Evolutionary conservation across 768 basidiomycete species (phyloP).

Genomic region (Brasilioporus rufonigricans): DNA sequence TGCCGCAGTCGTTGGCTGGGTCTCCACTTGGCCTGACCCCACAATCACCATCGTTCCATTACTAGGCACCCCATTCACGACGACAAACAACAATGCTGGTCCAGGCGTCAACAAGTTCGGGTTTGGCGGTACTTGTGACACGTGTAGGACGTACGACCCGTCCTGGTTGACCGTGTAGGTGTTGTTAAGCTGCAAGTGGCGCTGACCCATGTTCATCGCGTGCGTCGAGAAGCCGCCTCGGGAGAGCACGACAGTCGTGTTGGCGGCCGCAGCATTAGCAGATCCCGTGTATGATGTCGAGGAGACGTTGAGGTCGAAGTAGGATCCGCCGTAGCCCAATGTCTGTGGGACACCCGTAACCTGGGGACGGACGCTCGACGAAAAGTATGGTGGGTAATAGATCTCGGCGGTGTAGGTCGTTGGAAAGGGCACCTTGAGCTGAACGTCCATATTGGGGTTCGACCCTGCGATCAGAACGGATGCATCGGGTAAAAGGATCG

Average conservation of each 20-base stretch:
- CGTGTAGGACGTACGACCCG: conserved; percentile 74
- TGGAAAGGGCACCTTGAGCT: conserved; percentile 55
- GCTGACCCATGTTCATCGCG: conserved; percentile 42
- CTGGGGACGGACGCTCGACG: conserved; percentile 61
- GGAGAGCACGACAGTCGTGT: conserved; percentile 71
- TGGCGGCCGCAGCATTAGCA: conserved; percentile 68
- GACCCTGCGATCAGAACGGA: conserved; percentile 88
- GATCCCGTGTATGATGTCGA: conserved; percentile 60
- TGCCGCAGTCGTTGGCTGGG: conserved; percentile 52
- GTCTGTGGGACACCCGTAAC: conserved; percentile 71
- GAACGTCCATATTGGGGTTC: conserved; percentile 89
- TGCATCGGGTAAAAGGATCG: conserved; percentile 82
- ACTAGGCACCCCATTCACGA: conserved; percentile 80
- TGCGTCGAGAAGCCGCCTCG: conserved; percentile 78
- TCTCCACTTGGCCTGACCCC: conserved; percentile 75
- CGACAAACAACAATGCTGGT: conserved; percentile 80
- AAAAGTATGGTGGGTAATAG: conserved; percentile 92
- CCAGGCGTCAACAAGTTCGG: conserved; percentile 88
- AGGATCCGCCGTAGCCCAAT: conserved; percentile 78
- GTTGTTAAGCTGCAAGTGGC: conserved; percentile 77
- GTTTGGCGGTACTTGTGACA: conserved; percentile 80
- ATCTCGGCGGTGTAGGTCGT: conserved; percentile 82
- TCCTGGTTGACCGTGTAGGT: conserved; percentile 81
- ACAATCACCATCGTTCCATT: conserved; percentile 75
- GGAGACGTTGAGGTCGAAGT: conserved; percentile 77